Evolutionary conservation across 2,329 filamentous ascomycete genomes (phyloP), one percentile per base, ranked within the genome.

Genomic region (Penicillium expansum): DNA sequence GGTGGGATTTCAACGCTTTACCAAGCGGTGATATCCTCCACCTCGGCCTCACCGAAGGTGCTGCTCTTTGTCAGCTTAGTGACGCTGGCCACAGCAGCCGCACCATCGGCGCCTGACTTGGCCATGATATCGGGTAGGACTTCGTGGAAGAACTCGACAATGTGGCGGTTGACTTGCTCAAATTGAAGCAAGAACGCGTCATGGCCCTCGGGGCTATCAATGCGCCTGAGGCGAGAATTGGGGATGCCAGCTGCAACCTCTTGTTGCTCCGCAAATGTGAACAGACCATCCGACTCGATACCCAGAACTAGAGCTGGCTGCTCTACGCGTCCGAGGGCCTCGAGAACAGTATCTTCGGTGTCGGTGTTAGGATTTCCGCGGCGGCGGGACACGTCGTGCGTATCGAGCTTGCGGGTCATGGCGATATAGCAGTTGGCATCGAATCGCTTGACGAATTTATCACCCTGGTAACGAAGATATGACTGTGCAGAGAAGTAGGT

Each of bases 391-490:
- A 99, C 86, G 72, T 99, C 94, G 74, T 99, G 94, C 0, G 94
- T 97, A 72, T 99, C 94, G 16, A 99, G 84, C 76, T 99, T 99
- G 68, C 94, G 89, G 5, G 94, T 97, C 75, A 99, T 97, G 64
- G 94, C 92, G 66, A 99, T 97, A 78, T 99, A 99, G 78, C 94
- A 99, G 74, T 99, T 99, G 68, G 92, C 91, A 75, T 99, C 94
- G 74, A 97, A 99, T 10, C 94, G 89, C 74, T 90, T 92, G 67
- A 97, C 94, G 68, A 99, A 99, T 75, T 99, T 99, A 67, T 88
- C 85, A 55, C 92, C 93, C 76, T 99, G 94, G 75, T 99, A 99
- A 20, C 94, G 89, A 42, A 99, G 84, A 75, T 99, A 99, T 0
- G 92, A 97, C 74, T 99, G 94, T 0, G 94, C 94, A 0, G 94